These are phyloP conservation scores for Poterioochromonas sp. DNA, from an alignment of 352 stramenopile species.

Conservation along the genomic window DNA sequence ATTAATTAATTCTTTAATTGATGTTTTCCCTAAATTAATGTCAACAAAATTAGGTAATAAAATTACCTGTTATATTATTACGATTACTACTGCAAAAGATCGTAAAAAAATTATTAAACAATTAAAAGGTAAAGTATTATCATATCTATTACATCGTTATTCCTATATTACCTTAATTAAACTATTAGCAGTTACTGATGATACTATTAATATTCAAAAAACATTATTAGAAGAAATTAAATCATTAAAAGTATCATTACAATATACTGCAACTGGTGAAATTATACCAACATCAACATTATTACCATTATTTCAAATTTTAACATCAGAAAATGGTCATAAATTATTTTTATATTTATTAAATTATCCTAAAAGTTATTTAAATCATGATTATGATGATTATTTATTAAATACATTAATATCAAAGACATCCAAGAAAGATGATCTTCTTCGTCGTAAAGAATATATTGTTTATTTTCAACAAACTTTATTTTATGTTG, in stretches of 20 bases:
- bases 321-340: constrained; percentile 49
- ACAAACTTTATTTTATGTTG: constrained; percentile 49
- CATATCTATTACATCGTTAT: constrained; percentile 54
- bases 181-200: constrained; percentile 57
- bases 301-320: constrained; percentile 52
- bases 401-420: constrained; percentile 47
- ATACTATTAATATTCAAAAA: constrained; percentile 64
- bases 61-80: constrained; percentile 19
- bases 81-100: constrained; percentile 58
- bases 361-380: constrained; percentile 41
- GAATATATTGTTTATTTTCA: constrained; percentile 55
- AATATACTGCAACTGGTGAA: constrained; percentile 33
- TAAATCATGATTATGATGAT: constrained; percentile 31
- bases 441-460: constrained; percentile 48
- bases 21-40: constrained; percentile 4
- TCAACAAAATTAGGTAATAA: constrained; percentile 17
- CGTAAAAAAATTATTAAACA: constrained; percentile 59
- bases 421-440: constrained; percentile 57
- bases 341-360: constrained; percentile 58
- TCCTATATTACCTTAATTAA: constrained; percentile 58
- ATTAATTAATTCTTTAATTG: neutral
- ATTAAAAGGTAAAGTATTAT: constrained; percentile 56
- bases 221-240: constrained; percentile 54
- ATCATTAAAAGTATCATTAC: constrained; percentile 30
- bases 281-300: constrained; percentile 40